phyloP scores from a whole-genome alignment of 2,329 filamentous ascomycete genomes.

The Zasmidium angulare region DNA sequence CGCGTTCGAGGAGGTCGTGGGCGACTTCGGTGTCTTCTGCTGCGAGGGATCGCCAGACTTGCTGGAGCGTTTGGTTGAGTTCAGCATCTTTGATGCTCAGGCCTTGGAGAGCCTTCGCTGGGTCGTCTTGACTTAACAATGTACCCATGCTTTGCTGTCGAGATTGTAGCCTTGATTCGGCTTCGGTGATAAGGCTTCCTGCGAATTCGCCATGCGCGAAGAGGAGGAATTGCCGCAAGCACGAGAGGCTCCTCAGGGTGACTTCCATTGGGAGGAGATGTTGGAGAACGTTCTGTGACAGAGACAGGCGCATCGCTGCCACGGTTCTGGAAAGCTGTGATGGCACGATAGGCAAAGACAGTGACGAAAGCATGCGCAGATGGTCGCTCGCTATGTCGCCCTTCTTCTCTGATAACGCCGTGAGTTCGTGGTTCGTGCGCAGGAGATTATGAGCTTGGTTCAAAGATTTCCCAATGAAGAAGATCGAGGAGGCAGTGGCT shows the following conservation, averaged over 20 bases:
- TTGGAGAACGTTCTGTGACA: slow-evolving; percentile 82
- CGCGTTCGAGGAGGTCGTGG: slow-evolving; percentile 76
- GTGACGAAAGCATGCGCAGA: slow-evolving; percentile 64
- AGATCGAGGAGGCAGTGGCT: slow-evolving; percentile 74
- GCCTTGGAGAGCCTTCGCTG: slow-evolving; percentile 57
- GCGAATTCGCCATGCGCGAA: slow-evolving; percentile 89
- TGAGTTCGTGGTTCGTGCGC: neutral
- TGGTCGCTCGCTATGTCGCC: slow-evolving; percentile 66
- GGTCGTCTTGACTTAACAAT: slow-evolving; percentile 53
- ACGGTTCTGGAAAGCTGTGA: slow-evolving; percentile 71
- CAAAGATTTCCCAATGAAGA: slow-evolving; percentile 87
- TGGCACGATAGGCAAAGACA: slow-evolving; percentile 72
- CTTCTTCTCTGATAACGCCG: neutral
- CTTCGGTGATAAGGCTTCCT: slow-evolving; percentile 79
- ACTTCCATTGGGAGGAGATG: slow-evolving; percentile 74
- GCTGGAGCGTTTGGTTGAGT: slow-evolving; percentile 70
- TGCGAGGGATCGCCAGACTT: slow-evolving; percentile 78
- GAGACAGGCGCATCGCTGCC: slow-evolving; percentile 71
- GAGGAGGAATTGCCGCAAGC: slow-evolving; percentile 84
- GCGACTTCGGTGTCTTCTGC: slow-evolving; percentile 72
- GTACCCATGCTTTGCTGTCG: slow-evolving; percentile 62
- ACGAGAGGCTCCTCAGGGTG: slow-evolving; percentile 72
- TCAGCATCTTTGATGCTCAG: slow-evolving; percentile 83
- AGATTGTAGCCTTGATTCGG: slow-evolving; percentile 74
- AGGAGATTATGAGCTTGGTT: slow-evolving; percentile 66